phyloP scores from a whole-genome alignment of 495 filamentous ascomycete genomes.

The Penicillium atrosanguineum region DNA sequence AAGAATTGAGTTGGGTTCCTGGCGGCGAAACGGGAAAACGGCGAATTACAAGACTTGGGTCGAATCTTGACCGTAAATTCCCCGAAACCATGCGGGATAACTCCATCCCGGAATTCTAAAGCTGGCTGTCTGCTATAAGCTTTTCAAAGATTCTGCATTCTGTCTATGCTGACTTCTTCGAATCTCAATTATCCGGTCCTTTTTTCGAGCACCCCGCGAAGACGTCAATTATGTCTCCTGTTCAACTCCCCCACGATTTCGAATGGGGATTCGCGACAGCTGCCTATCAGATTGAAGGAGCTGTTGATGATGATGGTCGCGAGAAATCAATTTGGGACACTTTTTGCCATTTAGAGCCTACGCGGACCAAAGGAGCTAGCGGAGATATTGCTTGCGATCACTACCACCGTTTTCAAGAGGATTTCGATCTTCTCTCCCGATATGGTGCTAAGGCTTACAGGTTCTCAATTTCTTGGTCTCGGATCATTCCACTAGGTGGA shows the following conservation, averaged over 20 bases:
- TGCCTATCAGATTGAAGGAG: constrained; percentile 73
- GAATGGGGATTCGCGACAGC: constrained; percentile 75
- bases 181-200: too few relatives aligned
- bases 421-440: constrained; percentile 61
- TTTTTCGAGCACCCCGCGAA: neutral
- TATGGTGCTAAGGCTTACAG: constrained; percentile 61
- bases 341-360: constrained; percentile 63
- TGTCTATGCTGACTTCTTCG: too few relatives aligned
- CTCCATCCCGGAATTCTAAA: too few relatives aligned
- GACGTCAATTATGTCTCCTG: neutral
- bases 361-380: constrained; percentile 51
- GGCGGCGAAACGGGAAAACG: constrained; percentile 7
- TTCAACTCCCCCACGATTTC: constrained; percentile 46
- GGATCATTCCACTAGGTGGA: constrained; percentile 57
- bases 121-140: too few relatives aligned
- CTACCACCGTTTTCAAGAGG: constrained; percentile 63
- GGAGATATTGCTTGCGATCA: constrained; percentile 67
- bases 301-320: constrained; percentile 57
- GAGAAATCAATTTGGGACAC: constrained; percentile 70
- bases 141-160: too few relatives aligned
- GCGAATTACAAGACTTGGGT: constrained; percentile 3
- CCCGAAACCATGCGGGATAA: constrained; percentile 4
- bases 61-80: constrained; percentile 1
- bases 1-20: neutral
- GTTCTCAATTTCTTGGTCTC: constrained; percentile 69